Evolutionary conservation across 495 filamentous ascomycete genomes (phyloP), one percentile per base, ranked within the genome.

Genomic region (Penicillium goetzii): DNA sequence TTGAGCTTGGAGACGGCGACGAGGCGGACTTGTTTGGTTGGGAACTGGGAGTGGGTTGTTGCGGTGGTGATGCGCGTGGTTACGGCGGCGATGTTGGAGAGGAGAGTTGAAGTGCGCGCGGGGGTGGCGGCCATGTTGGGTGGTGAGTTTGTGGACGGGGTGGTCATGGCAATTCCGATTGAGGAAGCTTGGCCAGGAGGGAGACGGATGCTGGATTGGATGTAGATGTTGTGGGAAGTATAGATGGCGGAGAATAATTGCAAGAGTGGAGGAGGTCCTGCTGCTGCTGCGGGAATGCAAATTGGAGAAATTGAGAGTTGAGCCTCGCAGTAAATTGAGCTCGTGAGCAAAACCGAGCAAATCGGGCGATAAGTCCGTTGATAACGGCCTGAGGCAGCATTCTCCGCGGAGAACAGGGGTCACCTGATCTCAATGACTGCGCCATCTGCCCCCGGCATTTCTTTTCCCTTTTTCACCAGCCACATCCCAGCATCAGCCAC

Each of bases 1-100:
- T 97, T 97, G 66, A 95, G 83, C 74, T 99, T 99, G 19, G 92
- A 97, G 56, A 99, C 93, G 34, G 93, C 93, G 26, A 99, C 90
- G 26, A 98, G 81, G 21, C 95, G 89, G 58, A 96, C 60, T 12
- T 74, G 62, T 62, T 75, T 74, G 62, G 51, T 54, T 23, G 69
- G 54, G 23, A 54, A 57, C 23, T 65, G 50, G 21, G 68, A 51
- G 25, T 59, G 62, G 14, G 67, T 33, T 17, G 71, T 47, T 34
- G 78, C 74, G 33, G 74, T 62, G 52, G 68, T 67, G 65, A 82
- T 62, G 53, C 75, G 76, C 14, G 73, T 58, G 12, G 68, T 64
- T 26, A 82, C 78, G 25, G 72, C 58, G 55, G 68, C 56, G 38
- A 81, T 68, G 66, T 81, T 81, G 54, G 74, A 56, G 60, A 80